Evolutionary conservation across 2,329 filamentous ascomycete genomes (phyloP).

Genomic region (Dendryphion nanum): DNA sequence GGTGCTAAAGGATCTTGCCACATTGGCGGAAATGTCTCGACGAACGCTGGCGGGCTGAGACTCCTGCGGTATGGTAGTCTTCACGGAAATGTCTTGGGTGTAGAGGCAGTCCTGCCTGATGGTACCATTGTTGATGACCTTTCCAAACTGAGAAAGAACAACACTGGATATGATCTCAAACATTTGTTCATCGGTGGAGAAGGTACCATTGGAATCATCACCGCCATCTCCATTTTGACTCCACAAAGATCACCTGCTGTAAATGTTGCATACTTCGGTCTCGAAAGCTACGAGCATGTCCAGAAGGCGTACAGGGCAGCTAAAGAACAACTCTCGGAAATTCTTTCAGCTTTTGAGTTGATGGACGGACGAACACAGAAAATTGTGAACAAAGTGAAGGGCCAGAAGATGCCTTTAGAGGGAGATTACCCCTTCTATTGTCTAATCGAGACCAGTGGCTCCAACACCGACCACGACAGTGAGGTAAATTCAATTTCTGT

Average conservation of each 20-base stretch:
- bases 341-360: constrained; percentile 94
- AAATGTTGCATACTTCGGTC: constrained; percentile 92
- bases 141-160: constrained; percentile 89
- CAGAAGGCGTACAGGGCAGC: constrained; percentile 84
- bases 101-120: constrained; percentile 91
- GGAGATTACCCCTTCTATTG: constrained; percentile 91
- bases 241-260: constrained; percentile 83
- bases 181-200: constrained; percentile 95
- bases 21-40: constrained; percentile 91
- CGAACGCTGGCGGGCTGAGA: constrained; percentile 89
- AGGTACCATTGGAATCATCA: constrained; percentile 93
- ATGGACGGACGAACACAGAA: constrained; percentile 87
- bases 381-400: constrained; percentile 60
- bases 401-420: constrained; percentile 77
- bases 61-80: constrained; percentile 90
- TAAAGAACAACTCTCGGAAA: constrained; percentile 87
- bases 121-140: constrained; percentile 91
- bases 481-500: constrained; percentile 41
- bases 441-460: constrained; percentile 92
- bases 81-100: constrained; percentile 86
- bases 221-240: constrained; percentile 83
- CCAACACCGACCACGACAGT: constrained; percentile 88
- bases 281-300: constrained; percentile 87
- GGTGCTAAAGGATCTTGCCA: constrained; percentile 97
- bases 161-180: constrained; percentile 96